These are phyloP conservation scores for Mortierella antarctica DNA, from an alignment of 192 early-diverging fungal species.

Conservation along the genomic window DNA sequence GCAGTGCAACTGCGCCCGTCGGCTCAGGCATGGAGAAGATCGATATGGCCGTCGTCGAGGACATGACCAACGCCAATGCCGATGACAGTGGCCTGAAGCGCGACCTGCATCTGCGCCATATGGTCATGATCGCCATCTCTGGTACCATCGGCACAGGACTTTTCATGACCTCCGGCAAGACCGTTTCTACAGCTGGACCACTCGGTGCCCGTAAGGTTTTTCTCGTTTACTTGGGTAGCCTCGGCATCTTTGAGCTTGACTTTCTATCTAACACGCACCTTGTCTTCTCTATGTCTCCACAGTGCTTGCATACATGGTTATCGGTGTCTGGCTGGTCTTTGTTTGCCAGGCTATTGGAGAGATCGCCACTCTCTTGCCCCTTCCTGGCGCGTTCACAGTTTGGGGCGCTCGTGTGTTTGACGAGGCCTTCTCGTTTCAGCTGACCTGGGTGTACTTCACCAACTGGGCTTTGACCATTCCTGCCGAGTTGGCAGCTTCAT, in stretches of 20 bases:
- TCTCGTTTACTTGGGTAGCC: neutral
- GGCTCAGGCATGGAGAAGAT: slow-evolving; percentile 8
- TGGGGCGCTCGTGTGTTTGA: slow-evolving; percentile 82
- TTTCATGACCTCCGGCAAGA: slow-evolving; percentile 44
- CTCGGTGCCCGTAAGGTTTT: slow-evolving; percentile 47
- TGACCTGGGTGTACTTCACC: slow-evolving; percentile 55
- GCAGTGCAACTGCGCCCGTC: neutral
- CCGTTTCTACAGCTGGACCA: slow-evolving; percentile 34
- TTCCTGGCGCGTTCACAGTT: slow-evolving; percentile 80
- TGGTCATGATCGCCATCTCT: slow-evolving; percentile 65
- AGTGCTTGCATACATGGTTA: slow-evolving; percentile 41
- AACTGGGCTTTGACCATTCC: slow-evolving; percentile 72
- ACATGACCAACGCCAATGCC: slow-evolving; percentile 7
- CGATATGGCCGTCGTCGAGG: slow-evolving; percentile 6
- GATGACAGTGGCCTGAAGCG: slow-evolving; percentile 29
- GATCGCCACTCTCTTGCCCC: slow-evolving; percentile 84
- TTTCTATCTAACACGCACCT: no score
- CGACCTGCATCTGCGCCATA: slow-evolving; percentile 64
- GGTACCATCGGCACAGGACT: slow-evolving; percentile 41
- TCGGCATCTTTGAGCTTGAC: neutral
- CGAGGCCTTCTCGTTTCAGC: slow-evolving; percentile 73
- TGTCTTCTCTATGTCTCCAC: neutral
- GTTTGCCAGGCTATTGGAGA: slow-evolving; percentile 73
- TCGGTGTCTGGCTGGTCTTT: slow-evolving; percentile 40
- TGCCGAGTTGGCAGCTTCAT: slow-evolving; percentile 81